These are phyloP conservation scores for Saccharomyces hybrid DNA, from an alignment of 1,139 yeast genomes.

Conservation along the genomic window DNA sequence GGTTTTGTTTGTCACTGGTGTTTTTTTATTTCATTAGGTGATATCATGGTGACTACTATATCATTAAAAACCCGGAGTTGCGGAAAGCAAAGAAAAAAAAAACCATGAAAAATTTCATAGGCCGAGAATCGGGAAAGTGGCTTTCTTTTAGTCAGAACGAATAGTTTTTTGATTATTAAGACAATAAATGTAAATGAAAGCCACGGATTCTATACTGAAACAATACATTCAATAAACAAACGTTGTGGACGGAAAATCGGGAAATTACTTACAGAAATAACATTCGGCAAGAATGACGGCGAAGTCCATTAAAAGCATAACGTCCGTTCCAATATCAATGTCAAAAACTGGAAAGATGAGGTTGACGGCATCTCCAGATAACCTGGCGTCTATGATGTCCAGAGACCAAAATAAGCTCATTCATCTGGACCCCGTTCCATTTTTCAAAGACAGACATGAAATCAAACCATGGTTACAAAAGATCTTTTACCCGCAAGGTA, in stretches of 20 bases:
- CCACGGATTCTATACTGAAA: background rate
- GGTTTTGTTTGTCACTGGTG: background rate
- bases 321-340: background rate
- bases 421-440: slow-evolving; percentile 32
- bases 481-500: slow-evolving; percentile 42
- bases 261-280: background rate
- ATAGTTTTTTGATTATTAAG: background rate
- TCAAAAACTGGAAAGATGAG: background rate
- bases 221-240: background rate
- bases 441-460: slow-evolving; percentile 37
- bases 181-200: background rate
- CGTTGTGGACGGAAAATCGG: background rate
- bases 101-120: background rate
- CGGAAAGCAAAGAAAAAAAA: background rate
- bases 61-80: background rate
- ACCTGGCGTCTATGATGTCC: slow-evolving; percentile 1
- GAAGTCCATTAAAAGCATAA: background rate
- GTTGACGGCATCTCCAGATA: slow-evolving; percentile 2
- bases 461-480: slow-evolving; percentile 62
- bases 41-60: background rate
- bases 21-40: background rate
- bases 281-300: background rate
- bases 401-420: slow-evolving; percentile 18
- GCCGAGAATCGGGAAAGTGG: slow-evolving; percentile 1
- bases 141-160: background rate